Conservation (phyloP, 306 rosid species). For the Casuarina glauca region DNA sequence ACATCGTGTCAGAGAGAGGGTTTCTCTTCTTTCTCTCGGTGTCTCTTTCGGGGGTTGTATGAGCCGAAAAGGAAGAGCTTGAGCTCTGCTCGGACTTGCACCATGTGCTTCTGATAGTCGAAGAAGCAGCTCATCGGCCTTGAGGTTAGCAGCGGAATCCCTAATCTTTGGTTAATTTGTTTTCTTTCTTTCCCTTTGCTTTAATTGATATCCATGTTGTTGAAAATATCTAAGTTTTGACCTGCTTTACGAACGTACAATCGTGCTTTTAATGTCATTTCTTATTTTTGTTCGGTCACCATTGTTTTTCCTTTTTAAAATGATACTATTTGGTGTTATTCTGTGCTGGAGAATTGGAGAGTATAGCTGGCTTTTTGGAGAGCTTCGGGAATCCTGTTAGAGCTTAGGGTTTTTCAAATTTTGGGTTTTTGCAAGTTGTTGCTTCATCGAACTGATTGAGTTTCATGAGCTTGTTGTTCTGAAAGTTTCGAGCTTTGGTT, state of each 20-base stretch:
- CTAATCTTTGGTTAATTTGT: constrained; percentile 15
- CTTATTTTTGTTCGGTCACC: constrained; percentile 7
- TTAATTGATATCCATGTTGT: background rate
- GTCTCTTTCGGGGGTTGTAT: background rate
- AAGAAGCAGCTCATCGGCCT: constrained; percentile 24
- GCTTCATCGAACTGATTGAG: background rate
- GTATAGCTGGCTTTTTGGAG: background rate
- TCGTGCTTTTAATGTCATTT: background rate
- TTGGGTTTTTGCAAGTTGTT: background rate
- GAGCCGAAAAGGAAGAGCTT: background rate
- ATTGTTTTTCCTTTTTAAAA: background rate
- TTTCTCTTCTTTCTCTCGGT: background rate
- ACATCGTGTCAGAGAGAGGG: constrained; percentile 31
- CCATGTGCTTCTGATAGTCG: constrained; percentile 14
- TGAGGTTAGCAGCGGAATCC: constrained; percentile 35
- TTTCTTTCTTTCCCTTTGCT: background rate
- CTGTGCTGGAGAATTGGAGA: constrained; percentile 12
- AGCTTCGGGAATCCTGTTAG: constrained; percentile 15
- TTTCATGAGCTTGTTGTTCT: constrained; percentile 8
- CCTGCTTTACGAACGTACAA: background rate
- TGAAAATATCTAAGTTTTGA: background rate
- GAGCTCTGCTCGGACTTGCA: background rate
- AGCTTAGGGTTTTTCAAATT: constrained; percentile 13
- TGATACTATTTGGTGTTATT: constrained; percentile 9
- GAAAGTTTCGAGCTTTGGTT: background rate